Conservation (phyloP, 257 asterid species). For the Echites panduratus region DNA sequence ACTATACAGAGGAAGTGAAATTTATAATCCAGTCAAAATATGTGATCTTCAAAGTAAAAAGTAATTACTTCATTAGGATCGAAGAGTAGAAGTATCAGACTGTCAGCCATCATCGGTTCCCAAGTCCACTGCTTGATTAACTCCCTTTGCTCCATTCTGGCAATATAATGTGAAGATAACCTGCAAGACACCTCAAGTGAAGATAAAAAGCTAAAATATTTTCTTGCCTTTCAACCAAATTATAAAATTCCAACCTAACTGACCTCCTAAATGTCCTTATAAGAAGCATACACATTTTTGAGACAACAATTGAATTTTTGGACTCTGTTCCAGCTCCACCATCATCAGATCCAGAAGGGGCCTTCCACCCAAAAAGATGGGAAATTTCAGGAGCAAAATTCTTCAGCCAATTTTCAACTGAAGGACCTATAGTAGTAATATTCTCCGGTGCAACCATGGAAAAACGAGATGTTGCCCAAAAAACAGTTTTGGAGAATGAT, state of each 20-base stretch:
- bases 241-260: constrained; percentile 17
- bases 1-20: constrained; percentile 1
- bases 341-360: constrained; percentile 86
- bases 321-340: constrained; percentile 74
- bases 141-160: constrained; percentile 69
- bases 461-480: constrained; percentile 87
- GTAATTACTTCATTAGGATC: constrained; percentile 84
- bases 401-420: constrained; percentile 63
- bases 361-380: constrained; percentile 82
- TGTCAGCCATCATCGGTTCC: constrained; percentile 87
- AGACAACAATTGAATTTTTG: constrained; percentile 64
- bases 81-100: constrained; percentile 83
- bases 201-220: constrained; percentile 12
- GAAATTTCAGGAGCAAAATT: constrained; percentile 66
- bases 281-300: constrained; percentile 73
- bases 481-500: constrained; percentile 78
- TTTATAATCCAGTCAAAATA: background rate
- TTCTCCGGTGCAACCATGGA: constrained; percentile 61
- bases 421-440: constrained; percentile 39
- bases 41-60: background rate
- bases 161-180: constrained; percentile 59
- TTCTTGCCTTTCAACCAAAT: constrained; percentile 7
- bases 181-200: constrained; percentile 45
- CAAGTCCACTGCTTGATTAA: constrained; percentile 82
- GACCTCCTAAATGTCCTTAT: constrained; percentile 86